These are phyloP conservation scores for Metschnikowia cubensis DNA, from an alignment of 805 yeast species.

Conservation along the genomic window DNA sequence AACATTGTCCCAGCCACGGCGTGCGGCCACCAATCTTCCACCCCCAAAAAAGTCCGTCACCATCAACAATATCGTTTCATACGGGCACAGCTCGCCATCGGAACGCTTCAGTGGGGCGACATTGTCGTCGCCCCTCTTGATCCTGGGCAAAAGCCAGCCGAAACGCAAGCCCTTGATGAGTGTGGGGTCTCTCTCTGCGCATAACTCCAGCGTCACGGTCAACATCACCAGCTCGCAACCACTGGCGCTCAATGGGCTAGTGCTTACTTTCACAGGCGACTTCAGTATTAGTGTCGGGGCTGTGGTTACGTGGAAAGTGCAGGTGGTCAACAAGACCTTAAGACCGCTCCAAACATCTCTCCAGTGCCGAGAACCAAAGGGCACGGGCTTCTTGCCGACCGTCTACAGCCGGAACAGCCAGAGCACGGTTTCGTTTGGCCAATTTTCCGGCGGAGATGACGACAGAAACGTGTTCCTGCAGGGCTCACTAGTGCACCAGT, in stretches of 20 bases:
- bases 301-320: slow-evolving; percentile 58
- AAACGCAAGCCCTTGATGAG: slow-evolving; percentile 3
- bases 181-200: slow-evolving; percentile 10
- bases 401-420: background rate
- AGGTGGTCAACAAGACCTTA: slow-evolving; percentile 58
- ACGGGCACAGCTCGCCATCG: slow-evolving; percentile 3
- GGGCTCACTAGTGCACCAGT: slow-evolving; percentile 26
- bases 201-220: slow-evolving; percentile 32
- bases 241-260: slow-evolving; percentile 35
- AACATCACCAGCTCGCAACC: slow-evolving; percentile 28
- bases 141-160: slow-evolving; percentile 2
- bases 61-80: slow-evolving; percentile 18
- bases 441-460: slow-evolving; percentile 3
- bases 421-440: background rate
- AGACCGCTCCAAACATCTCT: slow-evolving; percentile 51
- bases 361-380: slow-evolving; percentile 18
- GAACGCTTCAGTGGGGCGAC: background rate
- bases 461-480: slow-evolving; percentile 14
- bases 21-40: slow-evolving; percentile 2
- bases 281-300: slow-evolving; percentile 59
- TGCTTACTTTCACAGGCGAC: slow-evolving; percentile 49
- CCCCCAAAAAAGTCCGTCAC: slow-evolving; percentile 19
- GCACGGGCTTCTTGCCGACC: background rate
- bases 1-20: background rate
- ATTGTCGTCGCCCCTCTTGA: slow-evolving; percentile 9